phyloP scores from a whole-genome alignment of 192 early-diverging fungal species.

The Linderina pennispora region DNA sequence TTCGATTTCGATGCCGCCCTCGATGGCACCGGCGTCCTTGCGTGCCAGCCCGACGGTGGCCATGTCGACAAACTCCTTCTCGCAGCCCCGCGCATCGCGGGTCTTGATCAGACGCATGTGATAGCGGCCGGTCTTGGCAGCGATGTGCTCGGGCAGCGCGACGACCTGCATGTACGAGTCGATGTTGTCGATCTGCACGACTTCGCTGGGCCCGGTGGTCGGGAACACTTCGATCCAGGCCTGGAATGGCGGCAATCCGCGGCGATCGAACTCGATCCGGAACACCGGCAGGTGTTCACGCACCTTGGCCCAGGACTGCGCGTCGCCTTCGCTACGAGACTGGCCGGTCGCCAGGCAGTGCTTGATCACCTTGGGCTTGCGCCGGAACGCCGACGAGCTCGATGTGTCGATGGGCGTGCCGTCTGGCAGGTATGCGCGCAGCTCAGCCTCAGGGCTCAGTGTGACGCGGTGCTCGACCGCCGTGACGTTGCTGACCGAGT shows the following conservation, averaged over 20 bases:
- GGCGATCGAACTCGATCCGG: conserved; percentile 33
- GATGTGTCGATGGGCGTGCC: conserved; percentile 17
- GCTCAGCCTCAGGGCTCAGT: conserved; percentile 19
- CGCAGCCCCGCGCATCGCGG: conserved; percentile 40
- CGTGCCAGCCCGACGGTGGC: conserved; percentile 16
- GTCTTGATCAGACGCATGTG: conserved; percentile 35
- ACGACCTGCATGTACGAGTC: conserved; percentile 15
- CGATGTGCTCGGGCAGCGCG: conserved; percentile 27
- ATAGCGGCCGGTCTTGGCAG: conserved; percentile 38
- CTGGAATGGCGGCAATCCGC: conserved; percentile 24
- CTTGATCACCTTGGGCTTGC: conserved; percentile 10
- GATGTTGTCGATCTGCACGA: conserved; percentile 22
- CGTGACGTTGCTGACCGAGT: conserved; percentile 6
- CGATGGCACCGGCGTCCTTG: conserved; percentile 15
- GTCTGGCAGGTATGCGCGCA: conserved; percentile 34
- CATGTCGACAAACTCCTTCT: conserved; percentile 29
- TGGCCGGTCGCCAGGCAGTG: conserved; percentile 41
- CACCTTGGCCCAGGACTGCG: conserved; percentile 33
- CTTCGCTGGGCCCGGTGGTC: conserved; percentile 31
- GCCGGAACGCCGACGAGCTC: conserved; percentile 9
- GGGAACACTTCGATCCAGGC: conserved; percentile 46
- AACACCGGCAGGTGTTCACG: conserved; percentile 34
- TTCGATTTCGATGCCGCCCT: conserved; percentile 42
- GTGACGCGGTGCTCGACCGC: conserved; percentile 28
- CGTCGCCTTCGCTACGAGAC: conserved; percentile 15